These are phyloP conservation scores for Didymella sp. DNA, from an alignment of 2,329 filamentous ascomycete species.

Conservation along the genomic window DNA sequence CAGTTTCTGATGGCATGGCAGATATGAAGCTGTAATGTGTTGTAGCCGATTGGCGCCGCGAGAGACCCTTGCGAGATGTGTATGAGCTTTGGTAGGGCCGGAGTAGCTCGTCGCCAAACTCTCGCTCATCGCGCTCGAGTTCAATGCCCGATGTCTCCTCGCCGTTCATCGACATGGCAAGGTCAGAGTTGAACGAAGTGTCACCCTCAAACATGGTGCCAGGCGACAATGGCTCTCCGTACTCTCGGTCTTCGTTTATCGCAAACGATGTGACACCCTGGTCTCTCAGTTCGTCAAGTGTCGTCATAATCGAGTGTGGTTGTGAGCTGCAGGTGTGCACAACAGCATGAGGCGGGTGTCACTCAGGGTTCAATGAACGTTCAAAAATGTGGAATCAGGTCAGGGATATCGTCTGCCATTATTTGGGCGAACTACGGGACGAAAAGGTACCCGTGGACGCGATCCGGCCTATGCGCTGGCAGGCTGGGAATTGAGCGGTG, in stretches of 20 bases:
- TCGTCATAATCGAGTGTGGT: slow-evolving; percentile 38
- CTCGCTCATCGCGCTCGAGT: slow-evolving; percentile 34
- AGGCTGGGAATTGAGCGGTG: slow-evolving; percentile 20
- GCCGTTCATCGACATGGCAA: slow-evolving; percentile 37
- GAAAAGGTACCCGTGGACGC: not conserved
- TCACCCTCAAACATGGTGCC: slow-evolving; percentile 43
- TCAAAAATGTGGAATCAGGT: slow-evolving; percentile 17
- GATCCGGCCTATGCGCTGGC: slow-evolving; percentile 30
- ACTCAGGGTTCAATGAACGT: slow-evolving; percentile 27
- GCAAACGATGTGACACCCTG: slow-evolving; percentile 43
- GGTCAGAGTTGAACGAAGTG: slow-evolving; percentile 44
- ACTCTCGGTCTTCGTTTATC: slow-evolving; percentile 45
- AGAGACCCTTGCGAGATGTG: slow-evolving; percentile 36
- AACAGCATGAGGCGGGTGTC: slow-evolving; percentile 20
- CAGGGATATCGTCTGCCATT: slow-evolving; percentile 17
- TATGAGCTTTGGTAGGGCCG: slow-evolving; percentile 44
- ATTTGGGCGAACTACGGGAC: slow-evolving; percentile 21
- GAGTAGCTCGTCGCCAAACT: slow-evolving; percentile 29
- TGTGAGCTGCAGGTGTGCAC: slow-evolving; percentile 21
- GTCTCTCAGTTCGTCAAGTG: slow-evolving; percentile 41
- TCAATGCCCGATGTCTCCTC: slow-evolving; percentile 44
- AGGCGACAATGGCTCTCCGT: slow-evolving; percentile 39
- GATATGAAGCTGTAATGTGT: slow-evolving; percentile 47
- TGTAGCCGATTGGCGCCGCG: slow-evolving; percentile 39
- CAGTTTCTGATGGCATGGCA: slow-evolving; percentile 47